Evolutionary conservation across 768 basidiomycete genomes (phyloP), one percentile per base, ranked within the genome.

Genomic region (Mycena epipterygia): DNA sequence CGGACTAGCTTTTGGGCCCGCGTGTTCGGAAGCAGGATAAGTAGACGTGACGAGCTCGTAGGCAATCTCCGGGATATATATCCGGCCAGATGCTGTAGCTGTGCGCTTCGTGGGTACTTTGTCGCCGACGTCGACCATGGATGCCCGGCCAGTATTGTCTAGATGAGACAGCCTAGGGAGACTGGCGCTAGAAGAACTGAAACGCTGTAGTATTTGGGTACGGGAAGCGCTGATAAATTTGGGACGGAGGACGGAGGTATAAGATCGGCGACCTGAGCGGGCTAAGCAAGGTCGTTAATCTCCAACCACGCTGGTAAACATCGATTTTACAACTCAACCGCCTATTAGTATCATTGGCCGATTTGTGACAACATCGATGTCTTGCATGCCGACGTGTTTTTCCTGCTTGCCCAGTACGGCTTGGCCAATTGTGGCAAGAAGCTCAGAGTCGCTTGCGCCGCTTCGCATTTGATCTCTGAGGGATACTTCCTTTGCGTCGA

Each of bases 291-390:
- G 8, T 3, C 7, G 35, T 73, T 23, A 73, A 58, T 52, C 27
- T 51, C 25, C 55, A 52, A 57, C 44, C 56, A 23, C 25, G 25
- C 33, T 55, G 35, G 44, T 7, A 35, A 62, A 64, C 29, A 59
- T 56, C n/a, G 61, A 68, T 64, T 67, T 61, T 67, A 74, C 68
- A 73, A 89, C 88, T 93, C 89, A 97, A 91, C 95, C 95, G 81
- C 95, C 96, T 80, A 97, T 97, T 70, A 95, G 84, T 72, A 96
- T 96, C 95, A 97, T 97, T 14, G 95, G 93, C 58, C 93, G 86
- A 82, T 95, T 96, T 52, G 88, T 88, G 46, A 88, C 79, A 64
- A 92, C 91, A 78, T 95, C 90, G 67, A 95, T 93, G 67, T 88
- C 86, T 76, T 93, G 90, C 94, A 95, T 95, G 42, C 91, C 93